Percentiles rank a stretch among this genome's conserved stretches.
Evolutionary conservation across 78 protist species (phyloP).

Genomic region (Anaeramoeba flamelloides): DNA sequence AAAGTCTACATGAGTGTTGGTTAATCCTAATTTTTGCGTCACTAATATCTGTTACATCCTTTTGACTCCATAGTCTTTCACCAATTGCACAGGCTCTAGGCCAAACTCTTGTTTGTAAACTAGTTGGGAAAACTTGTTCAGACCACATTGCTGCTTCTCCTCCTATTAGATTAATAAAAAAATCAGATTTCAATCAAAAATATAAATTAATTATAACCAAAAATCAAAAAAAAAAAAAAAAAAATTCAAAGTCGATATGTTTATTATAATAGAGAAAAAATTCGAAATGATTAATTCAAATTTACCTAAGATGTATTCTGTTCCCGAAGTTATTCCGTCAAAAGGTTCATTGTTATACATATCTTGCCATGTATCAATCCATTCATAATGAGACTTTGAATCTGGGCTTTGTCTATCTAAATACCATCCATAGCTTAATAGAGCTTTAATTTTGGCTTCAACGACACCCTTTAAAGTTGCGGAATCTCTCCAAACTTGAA

Average conservation of each 20-base stretch:
- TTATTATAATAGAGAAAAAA: too few species aligned
- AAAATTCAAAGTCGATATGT: too few species aligned
- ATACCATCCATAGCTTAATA: neutral
- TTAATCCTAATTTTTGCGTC: neutral
- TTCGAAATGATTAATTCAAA: too few species aligned
- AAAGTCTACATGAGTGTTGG: neutral
- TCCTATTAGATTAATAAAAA: neutral
- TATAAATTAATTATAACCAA: too few species aligned
- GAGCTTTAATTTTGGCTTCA: neutral
- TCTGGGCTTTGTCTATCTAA: neutral
- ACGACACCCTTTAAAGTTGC: neutral
- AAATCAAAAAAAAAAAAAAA: too few species aligned
- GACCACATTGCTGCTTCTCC: conserved; percentile 3
- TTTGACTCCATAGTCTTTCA: neutral
- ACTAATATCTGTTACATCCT: neutral
- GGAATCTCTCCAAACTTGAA: conserved; percentile 1
- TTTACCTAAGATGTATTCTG: too few species aligned
- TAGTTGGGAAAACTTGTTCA: neutral
- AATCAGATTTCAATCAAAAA: too few species aligned
- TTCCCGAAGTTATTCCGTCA: neutral
- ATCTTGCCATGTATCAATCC: conserved; percentile 8
- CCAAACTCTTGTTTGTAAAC: neutral
- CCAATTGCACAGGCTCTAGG: neutral
- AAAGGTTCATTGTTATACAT: neutral
- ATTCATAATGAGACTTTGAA: neutral